Evolutionary conservation across 169 alveolate species (phyloP).

Genomic region (Fabrea salina): DNA sequence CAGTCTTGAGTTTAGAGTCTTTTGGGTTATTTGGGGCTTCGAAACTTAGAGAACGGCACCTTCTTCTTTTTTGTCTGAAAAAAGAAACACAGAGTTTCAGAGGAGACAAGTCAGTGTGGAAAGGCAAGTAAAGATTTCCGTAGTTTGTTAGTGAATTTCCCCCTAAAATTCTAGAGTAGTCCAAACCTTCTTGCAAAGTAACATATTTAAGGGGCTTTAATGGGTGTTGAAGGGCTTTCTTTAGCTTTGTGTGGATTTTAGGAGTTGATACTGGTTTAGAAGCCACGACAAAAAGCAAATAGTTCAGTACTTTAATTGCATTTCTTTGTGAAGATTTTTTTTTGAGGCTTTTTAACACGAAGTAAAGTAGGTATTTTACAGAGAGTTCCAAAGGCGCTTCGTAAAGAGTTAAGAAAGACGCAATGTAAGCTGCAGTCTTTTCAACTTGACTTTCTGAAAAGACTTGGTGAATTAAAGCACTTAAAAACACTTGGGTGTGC

Average conservation of each 20-base stretch:
- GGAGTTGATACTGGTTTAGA: background rate
- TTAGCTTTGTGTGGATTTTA: background rate
- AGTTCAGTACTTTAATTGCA: background rate
- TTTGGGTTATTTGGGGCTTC: no score
- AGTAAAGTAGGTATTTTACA: background rate
- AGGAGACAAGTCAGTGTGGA: background rate
- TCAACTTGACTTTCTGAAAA: background rate
- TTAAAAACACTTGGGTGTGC: background rate
- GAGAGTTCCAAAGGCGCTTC: background rate
- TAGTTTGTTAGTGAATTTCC: background rate
- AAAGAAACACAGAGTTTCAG: no score
- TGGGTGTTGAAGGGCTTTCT: background rate
- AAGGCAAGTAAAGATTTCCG: background rate
- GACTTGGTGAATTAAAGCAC: background rate
- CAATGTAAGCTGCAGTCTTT: background rate
- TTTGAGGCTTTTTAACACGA: background rate
- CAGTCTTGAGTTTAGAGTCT: no score
- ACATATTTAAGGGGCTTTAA: background rate
- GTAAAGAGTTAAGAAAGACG: background rate
- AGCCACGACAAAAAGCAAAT: background rate
- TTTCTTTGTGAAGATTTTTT: background rate
- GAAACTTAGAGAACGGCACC: no score
- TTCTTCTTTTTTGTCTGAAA: no score
- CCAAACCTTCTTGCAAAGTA: background rate
- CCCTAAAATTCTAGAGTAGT: background rate